Percentiles rank a stretch among this genome's conserved stretches.
phyloP scores from a whole-genome alignment of 192 early-diverging fungal species.

The Umbelopsis ramanniana region DNA sequence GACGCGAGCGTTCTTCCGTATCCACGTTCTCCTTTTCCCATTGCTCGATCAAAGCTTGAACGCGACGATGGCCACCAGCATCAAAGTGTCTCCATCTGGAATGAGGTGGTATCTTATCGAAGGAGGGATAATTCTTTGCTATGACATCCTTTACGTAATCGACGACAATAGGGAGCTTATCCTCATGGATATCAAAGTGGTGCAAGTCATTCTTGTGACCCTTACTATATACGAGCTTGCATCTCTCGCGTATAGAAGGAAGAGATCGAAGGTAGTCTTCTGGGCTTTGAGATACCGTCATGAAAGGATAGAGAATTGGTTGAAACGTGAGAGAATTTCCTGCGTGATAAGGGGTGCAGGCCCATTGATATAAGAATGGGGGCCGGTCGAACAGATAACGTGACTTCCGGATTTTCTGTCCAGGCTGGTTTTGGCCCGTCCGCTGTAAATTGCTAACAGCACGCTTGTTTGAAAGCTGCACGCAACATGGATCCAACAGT shows the following conservation, averaged over 20 bases:
- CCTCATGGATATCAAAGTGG: constrained; percentile 75
- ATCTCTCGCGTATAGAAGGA: constrained; percentile 75
- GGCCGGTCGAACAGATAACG: not conserved
- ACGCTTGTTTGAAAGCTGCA: not conserved
- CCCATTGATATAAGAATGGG: not conserved
- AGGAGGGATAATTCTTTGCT: constrained; percentile 65
- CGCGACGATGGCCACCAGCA: constrained; percentile 47
- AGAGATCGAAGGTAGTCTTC: constrained; percentile 68
- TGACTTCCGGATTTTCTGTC: not conserved
- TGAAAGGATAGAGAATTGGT: not conserved
- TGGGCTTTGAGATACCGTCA: constrained; percentile 8
- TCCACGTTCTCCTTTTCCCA: constrained; percentile 47
- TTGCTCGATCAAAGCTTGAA: constrained; percentile 48
- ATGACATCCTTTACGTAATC: constrained; percentile 70
- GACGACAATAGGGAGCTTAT: constrained; percentile 67
- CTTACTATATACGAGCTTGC: constrained; percentile 63
- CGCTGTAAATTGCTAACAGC: not conserved
- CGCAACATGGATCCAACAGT: constrained; percentile 25
- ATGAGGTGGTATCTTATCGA: constrained; percentile 80
- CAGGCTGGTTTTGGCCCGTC: not conserved
- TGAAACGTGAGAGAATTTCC: constrained; percentile 19
- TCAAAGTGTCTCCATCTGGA: constrained; percentile 89
- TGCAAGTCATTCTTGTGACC: constrained; percentile 57
- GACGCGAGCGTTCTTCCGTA: constrained; percentile 61
- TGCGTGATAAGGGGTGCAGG: constrained; percentile 8